A percentile compares a stretch with the other conserved stretches of the same genome.
These are phyloP conservation scores for Cryphonectria nitschkei DNA, from an alignment of 2,329 filamentous ascomycete genomes.

Conservation along the genomic window DNA sequence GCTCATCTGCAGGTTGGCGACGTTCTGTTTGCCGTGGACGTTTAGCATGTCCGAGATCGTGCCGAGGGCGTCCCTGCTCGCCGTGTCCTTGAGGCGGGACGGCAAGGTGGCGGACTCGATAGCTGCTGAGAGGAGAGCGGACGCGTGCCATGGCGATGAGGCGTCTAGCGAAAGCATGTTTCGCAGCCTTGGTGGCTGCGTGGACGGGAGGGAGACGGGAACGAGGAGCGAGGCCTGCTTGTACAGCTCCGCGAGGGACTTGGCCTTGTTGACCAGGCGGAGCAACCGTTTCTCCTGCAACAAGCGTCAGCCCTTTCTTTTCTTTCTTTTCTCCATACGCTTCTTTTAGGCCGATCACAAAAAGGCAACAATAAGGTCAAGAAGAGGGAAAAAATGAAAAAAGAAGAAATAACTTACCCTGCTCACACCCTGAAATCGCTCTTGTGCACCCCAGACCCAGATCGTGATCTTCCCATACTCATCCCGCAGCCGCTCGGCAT, in stretches of 20 bases:
- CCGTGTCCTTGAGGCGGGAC: constrained; percentile 63
- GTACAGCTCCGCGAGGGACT: constrained; percentile 69
- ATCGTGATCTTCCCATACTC: constrained; percentile 88
- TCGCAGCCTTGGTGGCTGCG: constrained; percentile 47
- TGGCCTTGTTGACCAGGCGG: constrained; percentile 73
- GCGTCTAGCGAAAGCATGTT: constrained; percentile 62
- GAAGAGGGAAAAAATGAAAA: too few species aligned
- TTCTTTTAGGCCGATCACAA: too few species aligned
- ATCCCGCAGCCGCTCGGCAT: constrained; percentile 79
- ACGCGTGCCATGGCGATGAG: constrained; percentile 76
- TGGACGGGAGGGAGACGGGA: constrained; percentile 68
- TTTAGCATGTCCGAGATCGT: constrained; percentile 71
- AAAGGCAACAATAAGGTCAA: too few species aligned
- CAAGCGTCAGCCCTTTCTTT: neutral
- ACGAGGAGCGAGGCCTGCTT: constrained; percentile 76
- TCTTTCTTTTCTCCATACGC: neutral
- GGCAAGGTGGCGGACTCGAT: constrained; percentile 80
- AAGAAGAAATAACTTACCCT: constrained; percentile 46
- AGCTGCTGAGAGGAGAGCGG: constrained; percentile 74
- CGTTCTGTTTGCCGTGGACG: constrained; percentile 75
- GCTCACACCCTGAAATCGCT: constrained; percentile 54
- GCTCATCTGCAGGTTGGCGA: constrained; percentile 75
- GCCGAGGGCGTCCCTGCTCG: constrained; percentile 56
- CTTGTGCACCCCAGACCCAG: constrained; percentile 85
- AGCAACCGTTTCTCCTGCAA: constrained; percentile 64